Base-by-base conservation (phyloP, 768 basidiomycete species). In the Panaeolus cyanescens region DNA sequence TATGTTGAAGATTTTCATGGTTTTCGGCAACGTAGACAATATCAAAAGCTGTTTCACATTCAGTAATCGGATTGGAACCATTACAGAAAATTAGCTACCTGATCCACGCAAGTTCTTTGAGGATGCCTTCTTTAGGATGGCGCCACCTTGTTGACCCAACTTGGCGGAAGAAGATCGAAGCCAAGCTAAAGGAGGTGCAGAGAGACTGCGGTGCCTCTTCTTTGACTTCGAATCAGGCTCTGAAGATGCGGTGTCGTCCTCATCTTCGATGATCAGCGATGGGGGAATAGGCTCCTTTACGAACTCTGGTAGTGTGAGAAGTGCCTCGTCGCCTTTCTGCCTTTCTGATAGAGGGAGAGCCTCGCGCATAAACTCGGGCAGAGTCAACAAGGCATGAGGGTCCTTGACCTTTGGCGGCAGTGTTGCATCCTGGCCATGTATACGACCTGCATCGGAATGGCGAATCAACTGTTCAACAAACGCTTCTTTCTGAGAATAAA, bases 1-100 rank as follows among this genome's bases (percentile, higher is more conserved):
- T 82, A 54, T 90, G 89, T 22, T 88, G 86, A 4, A 98, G 83
- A 59, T 87, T 92, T 70, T 95, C 92, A 69, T 96, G 94, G 68
- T 93, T 85, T 73, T 97, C 96, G 25, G 84, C 83, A 32, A 85
- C 77, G 64, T 85, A 84, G 42, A 74, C 67, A 28, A 85, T 76
- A 32, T 83, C 80, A 59, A 85, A 82, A 4, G 68, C 78, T 66
- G 68, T 10, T 58, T 54, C 5, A 57, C 25, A 6, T 32, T 63
- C 28, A 64, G 55, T 37, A 55, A 39, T 50, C 15, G 20, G 50
- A 64, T 17, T 0, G 36, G 20, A 15, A 32, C 8, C 25, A 28
- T 9, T n/a, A 5, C 22, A 6, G 25, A 15, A 53, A 56, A 32
- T 34, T 15, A 53, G 45, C 62, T 33, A 68, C 72, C 70, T 55